Percentiles rank a stretch among this genome's conserved stretches.
These are phyloP conservation scores for Metschnikowia cerradonensis DNA, from an alignment of 805 yeast genomes.

Conservation along the genomic window DNA sequence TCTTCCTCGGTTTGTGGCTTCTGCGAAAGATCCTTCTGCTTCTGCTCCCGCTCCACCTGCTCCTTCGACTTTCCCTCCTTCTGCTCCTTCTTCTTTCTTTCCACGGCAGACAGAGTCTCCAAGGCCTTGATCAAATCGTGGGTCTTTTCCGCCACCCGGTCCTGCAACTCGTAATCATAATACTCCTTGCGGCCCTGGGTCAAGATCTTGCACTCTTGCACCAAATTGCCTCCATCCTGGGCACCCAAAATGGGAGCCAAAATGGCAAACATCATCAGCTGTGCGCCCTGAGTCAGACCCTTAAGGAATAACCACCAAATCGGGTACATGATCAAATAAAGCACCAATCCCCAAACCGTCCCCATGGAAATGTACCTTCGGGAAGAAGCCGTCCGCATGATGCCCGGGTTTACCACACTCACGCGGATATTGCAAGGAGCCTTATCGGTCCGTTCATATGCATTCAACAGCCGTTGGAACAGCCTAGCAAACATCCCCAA, in stretches of 20 bases:
- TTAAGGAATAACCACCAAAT: conserved; percentile 78
- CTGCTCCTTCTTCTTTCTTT: conserved; percentile 44
- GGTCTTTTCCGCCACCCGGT: conserved; percentile 57
- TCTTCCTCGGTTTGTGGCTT: conserved; percentile 36
- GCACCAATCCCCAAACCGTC: conserved; percentile 53
- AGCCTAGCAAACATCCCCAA: conserved; percentile 74
- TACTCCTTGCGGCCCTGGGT: conserved; percentile 60
- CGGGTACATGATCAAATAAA: conserved; percentile 70
- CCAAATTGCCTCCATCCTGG: conserved; percentile 60
- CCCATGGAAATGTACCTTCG: conserved; percentile 79
- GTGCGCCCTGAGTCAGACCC: conserved; percentile 74
- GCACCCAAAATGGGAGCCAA: conserved; percentile 67
- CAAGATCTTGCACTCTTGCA: conserved; percentile 67
- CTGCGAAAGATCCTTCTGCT: conserved; percentile 23
- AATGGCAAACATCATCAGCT: conserved; percentile 64
- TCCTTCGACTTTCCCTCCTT: conserved; percentile 18
- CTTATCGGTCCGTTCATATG: conserved; percentile 63
- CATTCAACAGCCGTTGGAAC: conserved; percentile 61
- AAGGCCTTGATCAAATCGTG: conserved; percentile 50
- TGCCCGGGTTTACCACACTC: conserved; percentile 83
- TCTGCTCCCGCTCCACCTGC: conserved; percentile 18
- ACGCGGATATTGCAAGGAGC: conserved; percentile 67
- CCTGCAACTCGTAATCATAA: conserved; percentile 57
- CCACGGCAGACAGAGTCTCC: conserved; percentile 71
- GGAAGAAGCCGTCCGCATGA: conserved; percentile 84